A percentile compares a stretch with the other conserved stretches of the same genome.
Evolutionary conservation across 1,139 yeast species (phyloP).

Genomic region (Nakaseomyces kungkrabaensis): DNA sequence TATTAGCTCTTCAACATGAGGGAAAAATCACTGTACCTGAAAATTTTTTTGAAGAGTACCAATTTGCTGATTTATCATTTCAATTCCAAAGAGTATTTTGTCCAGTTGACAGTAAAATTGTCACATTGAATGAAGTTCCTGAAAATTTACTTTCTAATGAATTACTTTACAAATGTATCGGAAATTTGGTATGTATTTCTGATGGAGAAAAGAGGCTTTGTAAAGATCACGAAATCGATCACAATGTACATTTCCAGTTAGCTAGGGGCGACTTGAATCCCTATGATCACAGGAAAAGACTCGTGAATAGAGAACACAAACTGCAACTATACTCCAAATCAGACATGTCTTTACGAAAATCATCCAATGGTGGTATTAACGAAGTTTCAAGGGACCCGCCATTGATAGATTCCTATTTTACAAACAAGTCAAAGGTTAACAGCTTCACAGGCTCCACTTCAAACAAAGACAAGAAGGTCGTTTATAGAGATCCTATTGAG

Average conservation of each 20-base stretch:
- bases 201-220: background rate
- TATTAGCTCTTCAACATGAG: slow-evolving; percentile 50
- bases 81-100: slow-evolving; percentile 79
- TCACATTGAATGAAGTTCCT: slow-evolving; percentile 52
- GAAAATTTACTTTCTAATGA: slow-evolving; percentile 21
- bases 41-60: slow-evolving; percentile 50
- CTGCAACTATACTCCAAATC: slow-evolving; percentile 23
- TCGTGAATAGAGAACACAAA: slow-evolving; percentile 32
- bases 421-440: background rate
- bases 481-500: background rate
- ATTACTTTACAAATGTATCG: slow-evolving; percentile 38
- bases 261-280: slow-evolving; percentile 67
- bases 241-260: slow-evolving; percentile 42
- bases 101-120: slow-evolving; percentile 41
- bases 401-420: slow-evolving; percentile 9
- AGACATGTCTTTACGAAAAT: slow-evolving; percentile 4
- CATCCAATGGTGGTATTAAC: background rate
- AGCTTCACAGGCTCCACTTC: background rate
- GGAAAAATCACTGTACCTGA: slow-evolving; percentile 50
- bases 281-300: slow-evolving; percentile 37
- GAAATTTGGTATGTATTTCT: slow-evolving; percentile 31
- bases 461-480: background rate
- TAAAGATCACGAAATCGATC: slow-evolving; percentile 28
- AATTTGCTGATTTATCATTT: slow-evolving; percentile 70
- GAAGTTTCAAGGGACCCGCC: slow-evolving; percentile 1